phyloP scores from a whole-genome alignment of 2,329 filamentous ascomycete species.

The Neopestalotiopsis clavispora region DNA sequence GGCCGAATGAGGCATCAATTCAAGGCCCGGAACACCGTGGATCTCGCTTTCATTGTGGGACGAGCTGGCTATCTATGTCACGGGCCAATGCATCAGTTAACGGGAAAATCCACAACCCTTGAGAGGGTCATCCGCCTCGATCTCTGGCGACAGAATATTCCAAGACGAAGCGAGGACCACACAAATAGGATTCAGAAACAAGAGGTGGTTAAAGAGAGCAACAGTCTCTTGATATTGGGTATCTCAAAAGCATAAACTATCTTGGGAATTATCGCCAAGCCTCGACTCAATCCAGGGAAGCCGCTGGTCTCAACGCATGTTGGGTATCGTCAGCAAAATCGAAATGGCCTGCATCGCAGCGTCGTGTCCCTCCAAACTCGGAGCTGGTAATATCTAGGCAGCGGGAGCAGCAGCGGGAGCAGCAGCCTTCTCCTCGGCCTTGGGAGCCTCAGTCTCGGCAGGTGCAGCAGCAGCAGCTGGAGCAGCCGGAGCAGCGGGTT shows the following conservation, averaged over 20 bases:
- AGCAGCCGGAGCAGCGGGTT: not conserved
- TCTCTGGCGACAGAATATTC: not conserved
- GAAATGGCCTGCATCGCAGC: not conserved
- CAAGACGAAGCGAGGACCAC: too few species aligned
- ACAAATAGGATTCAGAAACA: not conserved
- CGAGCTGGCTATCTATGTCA: not conserved
- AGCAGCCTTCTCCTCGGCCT: conserved; percentile 17
- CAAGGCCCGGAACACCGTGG: not conserved
- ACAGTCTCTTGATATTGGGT: conserved; percentile 11
- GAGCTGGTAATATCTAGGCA: not conserved
- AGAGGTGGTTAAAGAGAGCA: not conserved
- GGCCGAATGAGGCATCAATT: not conserved
- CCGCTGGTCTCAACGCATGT: not conserved
- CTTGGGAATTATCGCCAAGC: not conserved
- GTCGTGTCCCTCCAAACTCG: not conserved
- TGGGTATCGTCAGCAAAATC: conserved; percentile 1
- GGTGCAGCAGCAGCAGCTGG: conserved; percentile 11
- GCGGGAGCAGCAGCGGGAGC: conserved; percentile 6
- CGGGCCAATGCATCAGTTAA: not conserved
- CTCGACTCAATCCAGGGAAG: not conserved
- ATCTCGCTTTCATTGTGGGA: not conserved
- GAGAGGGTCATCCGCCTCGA: not conserved
- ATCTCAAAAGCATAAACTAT: conserved; percentile 13
- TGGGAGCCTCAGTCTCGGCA: conserved; percentile 10
- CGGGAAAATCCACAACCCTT: not conserved